Base-by-base conservation (phyloP, 129 eudicot species). In the Lonicera japonica region DNA sequence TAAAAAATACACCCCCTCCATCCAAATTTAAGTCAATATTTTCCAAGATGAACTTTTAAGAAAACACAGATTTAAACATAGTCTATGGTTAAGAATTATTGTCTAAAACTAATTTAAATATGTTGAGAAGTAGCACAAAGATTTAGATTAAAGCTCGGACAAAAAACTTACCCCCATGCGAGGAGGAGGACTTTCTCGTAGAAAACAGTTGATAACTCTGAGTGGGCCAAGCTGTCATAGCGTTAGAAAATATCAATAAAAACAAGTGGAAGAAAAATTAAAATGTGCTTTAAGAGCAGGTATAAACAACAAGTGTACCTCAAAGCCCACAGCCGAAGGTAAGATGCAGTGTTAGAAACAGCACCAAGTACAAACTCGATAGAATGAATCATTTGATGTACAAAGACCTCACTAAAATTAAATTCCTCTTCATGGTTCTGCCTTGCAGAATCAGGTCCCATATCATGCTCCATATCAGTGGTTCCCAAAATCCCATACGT, bases 251-350 rank as follows among this genome's bases (percentile, higher is more conserved):
- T 61, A 45, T 59, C 61, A 73, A 54, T 65, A 11, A 39, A 14
- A 34, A 68, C 23, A 18, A 14, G 25, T 4, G 21, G 12, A 72
- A 60, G 56, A 25, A 8, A 69, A 43, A 19, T 5, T 18, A 21
- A 20, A 64, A 68, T 54, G 21, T 60, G 18, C 34, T 55, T n/a
- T 22, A 23, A 25, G 22, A 43, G 46, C 2, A 43, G 65, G 63
- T 45, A 62, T 63, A 38, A 51, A 43, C 58, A 25, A 39, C 23
- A 11, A 52, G 19, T 11, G 15, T 74, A 94, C 99, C 99, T 94
- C 84, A 94, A 83, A 60, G 99, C 99, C 99, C 99, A 94, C 25
- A 94, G 77, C 65, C 99, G 96, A 66, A 94, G 95, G 74, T 94
- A 88, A 29, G 99, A 94, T 61, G 99, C 99, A 51, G 99, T 94